phyloP scores from a whole-genome alignment of 331 rosid species.

The Prunus yedoensis region DNA sequence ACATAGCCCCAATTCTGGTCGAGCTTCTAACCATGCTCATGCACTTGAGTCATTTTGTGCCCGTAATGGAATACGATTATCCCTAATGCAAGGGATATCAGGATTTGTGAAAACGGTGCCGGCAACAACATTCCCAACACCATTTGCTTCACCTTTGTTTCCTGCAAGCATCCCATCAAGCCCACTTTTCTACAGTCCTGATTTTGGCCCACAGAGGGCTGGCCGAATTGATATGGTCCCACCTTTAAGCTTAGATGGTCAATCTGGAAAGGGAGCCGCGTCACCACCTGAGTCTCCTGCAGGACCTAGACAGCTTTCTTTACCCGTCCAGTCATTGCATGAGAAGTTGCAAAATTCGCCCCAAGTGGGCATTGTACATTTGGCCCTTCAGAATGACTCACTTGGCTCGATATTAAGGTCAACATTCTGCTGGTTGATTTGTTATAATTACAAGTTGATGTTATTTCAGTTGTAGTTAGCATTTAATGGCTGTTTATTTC shows the following conservation, averaged over 20 bases:
- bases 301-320: constrained; percentile 78
- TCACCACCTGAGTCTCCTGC: constrained; percentile 80
- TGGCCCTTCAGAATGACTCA: constrained; percentile 89
- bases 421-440: constrained; percentile 21
- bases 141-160: constrained; percentile 89
- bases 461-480: constrained; percentile 30
- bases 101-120: constrained; percentile 59
- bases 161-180: constrained; percentile 94
- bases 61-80: constrained; percentile 65
- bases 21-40: constrained; percentile 67
- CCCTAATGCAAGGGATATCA: constrained; percentile 70
- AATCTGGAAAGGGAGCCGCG: constrained; percentile 56
- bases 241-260: constrained; percentile 92
- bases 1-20: constrained; percentile 83
- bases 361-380: constrained; percentile 92
- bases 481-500: constrained; percentile 38
- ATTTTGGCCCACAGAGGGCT: constrained; percentile 70
- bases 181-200: constrained; percentile 87
- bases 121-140: constrained; percentile 70
- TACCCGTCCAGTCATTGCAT: constrained; percentile 65
- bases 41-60: constrained; percentile 86
- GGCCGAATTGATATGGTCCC: constrained; percentile 96
- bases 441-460: constrained; percentile 13
- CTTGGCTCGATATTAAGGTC: constrained; percentile 85
- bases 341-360: constrained; percentile 87